Base-by-base conservation (phyloP, 352 stramenopile species). In the Globisporangium echinulatum region DNA sequence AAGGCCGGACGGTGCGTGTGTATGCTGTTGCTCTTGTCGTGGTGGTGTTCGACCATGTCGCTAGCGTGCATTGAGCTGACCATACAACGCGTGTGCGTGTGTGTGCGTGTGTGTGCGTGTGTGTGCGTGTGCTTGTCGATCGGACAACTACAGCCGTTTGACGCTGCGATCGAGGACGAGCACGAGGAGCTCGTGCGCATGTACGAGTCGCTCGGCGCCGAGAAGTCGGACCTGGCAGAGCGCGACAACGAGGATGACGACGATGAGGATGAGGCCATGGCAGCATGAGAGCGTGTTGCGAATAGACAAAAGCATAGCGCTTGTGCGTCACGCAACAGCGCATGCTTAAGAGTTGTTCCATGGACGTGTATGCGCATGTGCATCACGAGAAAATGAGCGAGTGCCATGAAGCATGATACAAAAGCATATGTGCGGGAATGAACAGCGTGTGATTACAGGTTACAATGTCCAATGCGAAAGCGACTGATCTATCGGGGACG, bases 161-260 rank as follows among this genome's bases (percentile, higher is more conserved):
- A 88, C 57, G 58, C 75, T 56, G 79, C 79, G 9, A 84, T 88
- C 37, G 76, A 88, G 54, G 76, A 87, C 48, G 76, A 87, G 15
- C 72, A 82, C 64, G 65, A 79, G 9, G 74, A 80, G 58, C 70
- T 88, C 13, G 66, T 69, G 37, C 66, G 40, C 14, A 59, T 87
- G 56, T 85, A 84, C 62, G 69, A 75, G 36, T 65, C 67, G 14
- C 44, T 82, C 6, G 79, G 76, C 1, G 76, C 77, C 3, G 76
- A 85, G 47, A 88, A 75, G 63, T 78, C 77, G 5, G 60, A 73
- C 54, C 61, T 48, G 52, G 69, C 72, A 10, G 51, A 62, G 11
- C 65, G 58, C 17, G 74, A 68, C 13, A 55, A 70, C 15, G 67
- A 74, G 38, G 57, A 72, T 4, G 67, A 69, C 25, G 25, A 33